A percentile compares a stretch with the other conserved stretches of the same genome.
These are phyloP conservation scores for Suillus discolor DNA, from an alignment of 768 basidiomycete species.

Conservation along the genomic window DNA sequence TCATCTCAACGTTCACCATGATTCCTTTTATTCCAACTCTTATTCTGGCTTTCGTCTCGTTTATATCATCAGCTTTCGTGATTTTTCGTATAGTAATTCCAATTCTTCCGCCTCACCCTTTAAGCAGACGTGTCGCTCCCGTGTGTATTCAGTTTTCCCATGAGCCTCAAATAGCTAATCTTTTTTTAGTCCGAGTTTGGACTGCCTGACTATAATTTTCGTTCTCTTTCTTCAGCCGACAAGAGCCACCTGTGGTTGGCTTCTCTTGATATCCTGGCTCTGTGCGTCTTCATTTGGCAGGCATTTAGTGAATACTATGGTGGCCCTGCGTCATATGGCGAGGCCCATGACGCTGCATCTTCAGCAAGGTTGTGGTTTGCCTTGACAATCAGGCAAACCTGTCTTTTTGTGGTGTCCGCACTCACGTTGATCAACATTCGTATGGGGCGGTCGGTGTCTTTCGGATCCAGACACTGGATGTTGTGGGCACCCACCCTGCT, in stretches of 20 bases:
- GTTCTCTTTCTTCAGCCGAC: conserved; percentile 65
- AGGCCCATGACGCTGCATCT: conserved; percentile 52
- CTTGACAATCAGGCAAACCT: conserved; percentile 67
- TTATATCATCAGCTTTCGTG: conserved; percentile 72
- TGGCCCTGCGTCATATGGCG: conserved; percentile 44
- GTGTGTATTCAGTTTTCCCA: conserved; percentile 41
- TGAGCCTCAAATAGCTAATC: conserved; percentile 13
- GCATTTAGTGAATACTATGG: conserved; percentile 52
- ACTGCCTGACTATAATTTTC: conserved; percentile 59
- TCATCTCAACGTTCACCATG: conserved; percentile 43
- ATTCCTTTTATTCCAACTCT: conserved; percentile 69
- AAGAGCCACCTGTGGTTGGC: conserved; percentile 78
- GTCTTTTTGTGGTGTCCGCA: conserved; percentile 60
- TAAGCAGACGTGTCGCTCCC: conserved; percentile 74
- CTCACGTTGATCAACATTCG: conserved; percentile 73
- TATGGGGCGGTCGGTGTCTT: conserved; percentile 67
- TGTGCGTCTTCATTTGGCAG: conserved; percentile 70
- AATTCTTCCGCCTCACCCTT: conserved; percentile 70
- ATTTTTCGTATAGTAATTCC: conserved; percentile 77
- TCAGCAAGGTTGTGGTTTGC: conserved; percentile 70
- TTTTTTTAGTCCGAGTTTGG: conserved; percentile 69
- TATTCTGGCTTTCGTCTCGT: conserved; percentile 69
- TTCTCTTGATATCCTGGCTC: conserved; percentile 61
- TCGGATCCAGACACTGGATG: conserved; percentile 74
- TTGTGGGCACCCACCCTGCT: conserved; percentile 67